Base-by-base conservation (phyloP, 352 stramenopile species). In the Phytophthora rubi region DNA sequence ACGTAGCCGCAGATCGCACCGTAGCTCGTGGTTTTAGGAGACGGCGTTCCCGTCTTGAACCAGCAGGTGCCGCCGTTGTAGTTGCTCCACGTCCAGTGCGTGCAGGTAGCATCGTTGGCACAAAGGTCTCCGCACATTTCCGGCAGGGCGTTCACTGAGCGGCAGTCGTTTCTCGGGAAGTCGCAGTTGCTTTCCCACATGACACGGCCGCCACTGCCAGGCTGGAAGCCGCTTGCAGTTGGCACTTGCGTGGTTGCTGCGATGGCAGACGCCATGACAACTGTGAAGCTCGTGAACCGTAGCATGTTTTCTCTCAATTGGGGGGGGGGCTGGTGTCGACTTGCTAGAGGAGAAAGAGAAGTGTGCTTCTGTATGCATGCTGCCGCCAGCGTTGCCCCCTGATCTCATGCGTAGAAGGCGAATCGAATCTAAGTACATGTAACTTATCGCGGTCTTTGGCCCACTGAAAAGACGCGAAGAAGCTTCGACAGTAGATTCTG, bases 11-110 rank as follows among this genome's bases (percentile, higher is more conserved):
- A 79, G 12, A 65, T 66, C 10, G 45, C 49, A 7, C 72, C 73
- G 21, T 59, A 65, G 39, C 56, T 67, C 5, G 45, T 68, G 6
- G 32, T 51, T 47, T 63, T 69, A 16, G 57, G 23, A 35, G 55
- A 62, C 6, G 28, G 33, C 6, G 47, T 47, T 30, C 23, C 64
- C 32, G 30, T 74, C 58, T 80, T 80, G 44, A 77, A 39, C 69
- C 65, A 78, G 61, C 73, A 80, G 15, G 62, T 76, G 44, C 73
- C 73, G 12, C 62, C 61, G 54, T 71, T 77, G 69, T 76, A 80
- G 59, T 53, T 59, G 61, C 48, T 71, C 73, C 73, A 80, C 3
- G 42, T 47, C 71, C 67, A 79, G 49, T 79, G 71, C 21, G 58
- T 76, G 62, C 71, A 79, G 21, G 23, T 54, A 23, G 55, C 51